A percentile compares a stretch with the other conserved stretches of the same genome.
These are phyloP conservation scores for Aspergillus conjunctus DNA, from an alignment of 495 filamentous ascomycete genomes.

Conservation along the genomic window DNA sequence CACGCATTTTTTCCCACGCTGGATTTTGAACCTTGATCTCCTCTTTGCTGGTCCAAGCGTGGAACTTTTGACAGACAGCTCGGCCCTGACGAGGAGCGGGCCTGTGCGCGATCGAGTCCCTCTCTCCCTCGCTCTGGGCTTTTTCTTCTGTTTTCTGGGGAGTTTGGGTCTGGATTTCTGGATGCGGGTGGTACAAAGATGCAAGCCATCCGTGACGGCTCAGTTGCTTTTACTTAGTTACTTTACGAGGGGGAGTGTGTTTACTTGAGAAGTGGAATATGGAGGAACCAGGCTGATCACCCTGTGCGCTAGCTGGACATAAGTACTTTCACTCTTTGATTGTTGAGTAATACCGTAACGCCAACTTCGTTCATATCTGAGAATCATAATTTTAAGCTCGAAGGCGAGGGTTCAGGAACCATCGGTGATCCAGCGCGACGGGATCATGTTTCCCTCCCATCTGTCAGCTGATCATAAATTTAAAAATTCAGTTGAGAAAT, in stretches of 20 bases:
- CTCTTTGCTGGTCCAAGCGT: conserved; percentile 18
- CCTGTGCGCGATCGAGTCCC: conserved; percentile 26
- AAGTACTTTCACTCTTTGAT: neutral
- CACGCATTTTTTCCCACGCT: too few relatives aligned
- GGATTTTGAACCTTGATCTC: neutral
- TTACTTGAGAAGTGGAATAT: neutral
- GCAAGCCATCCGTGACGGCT: conserved; percentile 25
- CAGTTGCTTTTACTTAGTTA: too few relatives aligned
- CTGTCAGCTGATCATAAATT: neutral
- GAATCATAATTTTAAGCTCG: conserved; percentile 1
- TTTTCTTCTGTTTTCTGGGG: neutral
- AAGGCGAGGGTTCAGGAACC: conserved; percentile 8
- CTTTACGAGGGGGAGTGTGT: neutral
- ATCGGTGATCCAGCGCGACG: conserved; percentile 18
- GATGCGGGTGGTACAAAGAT: conserved; percentile 19
- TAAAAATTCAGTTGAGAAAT: too few relatives aligned
- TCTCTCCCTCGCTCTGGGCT: neutral
- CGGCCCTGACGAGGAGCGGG: conserved; percentile 23
- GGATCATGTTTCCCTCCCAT: conserved; percentile 12
- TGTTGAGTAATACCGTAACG: neutral
- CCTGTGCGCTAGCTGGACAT: too few relatives aligned
- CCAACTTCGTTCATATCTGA: too few relatives aligned
- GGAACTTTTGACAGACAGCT: conserved; percentile 18
- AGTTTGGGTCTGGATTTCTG: neutral
- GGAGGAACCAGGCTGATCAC: too few relatives aligned